A percentile compares a stretch with the other conserved stretches of the same genome.
phyloP scores from a whole-genome alignment of 2,329 filamentous ascomycete genomes.

The Drechslerella stenobrocha region DNA sequence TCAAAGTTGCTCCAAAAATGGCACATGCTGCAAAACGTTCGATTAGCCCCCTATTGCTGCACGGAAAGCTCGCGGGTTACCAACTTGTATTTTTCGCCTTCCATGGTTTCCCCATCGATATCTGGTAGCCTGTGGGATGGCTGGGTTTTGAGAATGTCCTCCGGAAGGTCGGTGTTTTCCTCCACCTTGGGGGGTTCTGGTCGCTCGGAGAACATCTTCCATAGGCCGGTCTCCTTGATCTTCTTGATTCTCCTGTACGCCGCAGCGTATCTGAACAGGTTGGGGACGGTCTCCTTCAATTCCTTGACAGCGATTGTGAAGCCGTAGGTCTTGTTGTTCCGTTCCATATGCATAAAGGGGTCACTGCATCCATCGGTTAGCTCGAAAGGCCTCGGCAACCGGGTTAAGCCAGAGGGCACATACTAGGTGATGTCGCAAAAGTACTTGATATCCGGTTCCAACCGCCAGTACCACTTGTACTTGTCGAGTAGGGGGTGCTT shows the following conservation, averaged over 20 bases:
- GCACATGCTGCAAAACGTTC: constrained; percentile 68
- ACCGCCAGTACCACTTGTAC: constrained; percentile 99
- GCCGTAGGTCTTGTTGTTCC: constrained; percentile 94
- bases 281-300: constrained; percentile 93
- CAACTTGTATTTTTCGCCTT: constrained; percentile 88
- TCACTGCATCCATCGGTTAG: constrained; percentile 65
- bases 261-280: constrained; percentile 98
- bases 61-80: background rate
- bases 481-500: constrained; percentile 92
- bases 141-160: constrained; percentile 78
- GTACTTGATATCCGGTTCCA: constrained; percentile 99
- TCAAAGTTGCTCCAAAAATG: constrained; percentile 99
- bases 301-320: constrained; percentile 99
- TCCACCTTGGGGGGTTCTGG: constrained; percentile 62
- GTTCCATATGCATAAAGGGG: constrained; percentile 92
- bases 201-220: constrained; percentile 97
- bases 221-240: constrained; percentile 84
- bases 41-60: constrained; percentile 12
- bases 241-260: constrained; percentile 95
- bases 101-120: constrained; percentile 90
- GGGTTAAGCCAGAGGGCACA: constrained; percentile 54
- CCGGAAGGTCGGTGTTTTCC: constrained; percentile 67
- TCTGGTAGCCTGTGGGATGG: constrained; percentile 69
- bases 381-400: background rate
- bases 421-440: constrained; percentile 99